Base-by-base conservation (phyloP, 2,329 filamentous ascomycete species). In the Amylocarpus encephaloides region DNA sequence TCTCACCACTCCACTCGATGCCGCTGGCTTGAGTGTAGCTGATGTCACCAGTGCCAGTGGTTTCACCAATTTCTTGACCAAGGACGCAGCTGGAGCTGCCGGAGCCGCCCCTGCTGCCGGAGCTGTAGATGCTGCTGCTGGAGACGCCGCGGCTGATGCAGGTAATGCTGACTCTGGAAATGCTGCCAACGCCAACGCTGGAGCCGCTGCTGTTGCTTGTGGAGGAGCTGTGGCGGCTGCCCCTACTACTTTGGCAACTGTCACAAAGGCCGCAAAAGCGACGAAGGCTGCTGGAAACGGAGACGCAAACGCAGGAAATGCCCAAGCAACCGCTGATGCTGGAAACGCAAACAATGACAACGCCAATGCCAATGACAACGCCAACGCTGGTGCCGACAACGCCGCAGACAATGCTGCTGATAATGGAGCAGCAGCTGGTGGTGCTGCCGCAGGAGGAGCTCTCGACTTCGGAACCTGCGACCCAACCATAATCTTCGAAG, bases 11-110 rank as follows among this genome's bases (percentile, higher is more conserved):
- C 80, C 83, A 3, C 79, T 86, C 42, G 66, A 73, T 40, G 80
- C 81, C 12, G 66, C 65, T 46, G 82, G 83, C n/a, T 65, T 83
- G 58, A 84, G 80, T 54, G 78, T 86, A 26, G 83, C 84, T 18
- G 75, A 86, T 50, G 68, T 87, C 51, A 74, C 84, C 68, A 69
- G 67, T 43, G 77, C 76, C 18, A 74, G 82, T 50, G 83, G 83
- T 11, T 83, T 86, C 62, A 71, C 72, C 56, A 80, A 81, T 67
- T 82, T 87, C 58, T 78, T 77, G 9, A 65, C 64, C 5, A 64
- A 57, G 19, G 67, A 64, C 49, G 67, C 66, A 30, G 68, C 60
- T 35, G 68, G 55, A 45, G 13, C 44, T 41, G 42, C 12, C 59
- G 57, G 30, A 52, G 48, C 38, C 10, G 36, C 46, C 9, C 16